Evolutionary conservation across 441 rosid genomes (phyloP).

Genomic region (Populus hybrid): DNA sequence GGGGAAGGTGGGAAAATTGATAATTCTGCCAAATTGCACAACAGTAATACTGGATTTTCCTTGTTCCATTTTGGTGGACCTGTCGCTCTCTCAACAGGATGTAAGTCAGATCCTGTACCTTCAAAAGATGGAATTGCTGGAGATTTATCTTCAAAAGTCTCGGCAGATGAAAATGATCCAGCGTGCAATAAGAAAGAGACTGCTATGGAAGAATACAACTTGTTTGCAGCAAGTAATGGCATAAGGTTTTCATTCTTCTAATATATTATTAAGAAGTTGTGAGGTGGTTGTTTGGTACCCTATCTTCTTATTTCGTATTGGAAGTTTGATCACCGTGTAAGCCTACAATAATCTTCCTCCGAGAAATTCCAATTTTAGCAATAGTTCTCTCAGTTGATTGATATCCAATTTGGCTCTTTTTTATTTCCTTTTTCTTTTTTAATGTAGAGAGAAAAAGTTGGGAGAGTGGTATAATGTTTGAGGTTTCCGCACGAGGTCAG

Average conservation of each 20-base stretch:
- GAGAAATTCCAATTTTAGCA: conserved; percentile 39
- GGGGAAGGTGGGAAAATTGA: conserved; percentile 34
- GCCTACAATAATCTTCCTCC: conserved; percentile 44
- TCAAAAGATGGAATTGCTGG: conserved; percentile 42
- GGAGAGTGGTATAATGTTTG: conserved; percentile 31
- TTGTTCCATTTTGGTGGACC: conserved; percentile 91
- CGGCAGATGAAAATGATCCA: conserved; percentile 44
- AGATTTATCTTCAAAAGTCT: conserved; percentile 47
- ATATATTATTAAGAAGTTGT: conserved; percentile 25
- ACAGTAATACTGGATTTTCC: conserved; percentile 55
- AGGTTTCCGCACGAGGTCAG: conserved; percentile 29
- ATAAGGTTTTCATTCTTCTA: conserved; percentile 69
- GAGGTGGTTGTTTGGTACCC: conserved; percentile 38
- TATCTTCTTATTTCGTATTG: conserved; percentile 33
- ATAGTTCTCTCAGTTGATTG: conserved; percentile 35
- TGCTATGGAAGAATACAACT: conserved; percentile 71
- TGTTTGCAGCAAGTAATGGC: conserved; percentile 78
- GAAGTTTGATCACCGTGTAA: conserved; percentile 47
- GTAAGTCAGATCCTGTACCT: conserved; percentile 36
- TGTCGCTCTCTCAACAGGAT: conserved; percentile 55
- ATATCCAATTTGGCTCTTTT: conserved; percentile 27
- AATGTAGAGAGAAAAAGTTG: conserved; percentile 34
- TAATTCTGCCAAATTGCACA: conserved; percentile 26
- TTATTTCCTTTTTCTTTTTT: conserved; percentile 19
- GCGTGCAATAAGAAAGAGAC: conserved; percentile 48